Percentiles rank a stretch among this genome's conserved stretches.
Conservation (phyloP, 345 rosid genomes). For the Rhodomyrtus tomentosa region DNA sequence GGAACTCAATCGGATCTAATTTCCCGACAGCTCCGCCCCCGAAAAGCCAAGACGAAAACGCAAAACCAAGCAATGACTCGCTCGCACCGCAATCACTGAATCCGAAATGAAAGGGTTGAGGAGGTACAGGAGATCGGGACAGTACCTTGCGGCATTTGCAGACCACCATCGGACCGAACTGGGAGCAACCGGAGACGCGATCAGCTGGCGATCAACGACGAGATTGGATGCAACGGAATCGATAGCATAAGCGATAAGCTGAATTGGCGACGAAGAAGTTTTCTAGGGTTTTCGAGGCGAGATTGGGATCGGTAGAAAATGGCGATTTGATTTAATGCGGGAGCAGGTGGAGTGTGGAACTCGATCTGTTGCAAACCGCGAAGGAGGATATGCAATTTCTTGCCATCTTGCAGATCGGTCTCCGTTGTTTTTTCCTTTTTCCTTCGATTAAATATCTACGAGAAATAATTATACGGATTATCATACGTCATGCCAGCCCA, state of each 20-base stretch:
- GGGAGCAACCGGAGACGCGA: not conserved
- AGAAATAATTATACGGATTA: not conserved
- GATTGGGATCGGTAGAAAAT: not conserved
- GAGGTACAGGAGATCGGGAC: not conserved
- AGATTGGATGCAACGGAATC: not conserved
- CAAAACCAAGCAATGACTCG: not conserved
- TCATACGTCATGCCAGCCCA: not conserved
- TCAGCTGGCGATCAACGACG: not conserved
- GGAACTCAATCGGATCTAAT: not conserved
- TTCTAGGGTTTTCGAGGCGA: not conserved
- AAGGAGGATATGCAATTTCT: not conserved
- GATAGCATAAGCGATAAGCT: not conserved
- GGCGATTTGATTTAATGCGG: not conserved
- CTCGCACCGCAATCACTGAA: not conserved
- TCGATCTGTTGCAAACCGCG: not conserved
- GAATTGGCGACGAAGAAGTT: not conserved
- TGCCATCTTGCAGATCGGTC: not conserved
- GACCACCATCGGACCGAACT: constrained; percentile 59
- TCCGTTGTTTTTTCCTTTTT: not conserved
- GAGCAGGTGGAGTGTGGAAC: not conserved
- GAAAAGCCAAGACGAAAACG: not conserved
- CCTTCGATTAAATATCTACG: not conserved
- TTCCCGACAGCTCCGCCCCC: not conserved
- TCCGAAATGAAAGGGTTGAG: not conserved
- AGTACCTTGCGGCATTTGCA: constrained; percentile 88